Evolutionary conservation across 2,329 filamentous ascomycete genomes (phyloP).

Genomic region (Aquanectria penicillioides): DNA sequence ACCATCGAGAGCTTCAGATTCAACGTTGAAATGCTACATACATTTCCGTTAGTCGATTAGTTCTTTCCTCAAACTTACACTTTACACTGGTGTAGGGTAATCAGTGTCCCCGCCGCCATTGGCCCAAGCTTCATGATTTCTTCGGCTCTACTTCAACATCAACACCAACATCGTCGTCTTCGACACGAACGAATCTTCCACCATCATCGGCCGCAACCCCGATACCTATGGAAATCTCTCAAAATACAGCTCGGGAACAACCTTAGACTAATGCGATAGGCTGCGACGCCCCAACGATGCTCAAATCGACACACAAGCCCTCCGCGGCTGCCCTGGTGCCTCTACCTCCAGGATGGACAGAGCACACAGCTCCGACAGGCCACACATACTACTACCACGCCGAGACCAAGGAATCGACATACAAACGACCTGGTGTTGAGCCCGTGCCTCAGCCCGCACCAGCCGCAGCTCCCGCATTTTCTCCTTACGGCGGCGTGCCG

Average conservation of each 20-base stretch:
- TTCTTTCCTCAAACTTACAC: background rate
- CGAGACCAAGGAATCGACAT: constrained; percentile 85
- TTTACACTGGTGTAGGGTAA: constrained; percentile 20
- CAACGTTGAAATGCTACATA: too few species aligned
- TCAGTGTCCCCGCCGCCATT: constrained; percentile 8
- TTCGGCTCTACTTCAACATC: constrained; percentile 18
- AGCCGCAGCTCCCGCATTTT: constrained; percentile 44
- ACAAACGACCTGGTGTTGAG: constrained; percentile 72
- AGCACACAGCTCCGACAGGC: constrained; percentile 88
- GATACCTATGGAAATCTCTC: background rate
- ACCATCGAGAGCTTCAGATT: too few species aligned
- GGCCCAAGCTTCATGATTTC: constrained; percentile 25
- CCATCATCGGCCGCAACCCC: background rate
- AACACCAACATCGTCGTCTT: constrained; percentile 3
- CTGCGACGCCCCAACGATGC: constrained; percentile 57
- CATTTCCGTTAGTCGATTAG: background rate
- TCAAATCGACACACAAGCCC: constrained; percentile 81
- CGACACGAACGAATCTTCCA: background rate
- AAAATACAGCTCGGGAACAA: background rate
- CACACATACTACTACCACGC: constrained; percentile 91
- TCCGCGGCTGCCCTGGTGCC: constrained; percentile 61
- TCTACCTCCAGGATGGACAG: constrained; percentile 86
- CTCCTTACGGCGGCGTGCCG: constrained; percentile 44
- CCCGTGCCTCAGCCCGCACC: constrained; percentile 31
- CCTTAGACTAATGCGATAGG: constrained; percentile 27